Base-by-base conservation (phyloP, 305 asterid genomes). In the Fraxinus floribunda region DNA sequence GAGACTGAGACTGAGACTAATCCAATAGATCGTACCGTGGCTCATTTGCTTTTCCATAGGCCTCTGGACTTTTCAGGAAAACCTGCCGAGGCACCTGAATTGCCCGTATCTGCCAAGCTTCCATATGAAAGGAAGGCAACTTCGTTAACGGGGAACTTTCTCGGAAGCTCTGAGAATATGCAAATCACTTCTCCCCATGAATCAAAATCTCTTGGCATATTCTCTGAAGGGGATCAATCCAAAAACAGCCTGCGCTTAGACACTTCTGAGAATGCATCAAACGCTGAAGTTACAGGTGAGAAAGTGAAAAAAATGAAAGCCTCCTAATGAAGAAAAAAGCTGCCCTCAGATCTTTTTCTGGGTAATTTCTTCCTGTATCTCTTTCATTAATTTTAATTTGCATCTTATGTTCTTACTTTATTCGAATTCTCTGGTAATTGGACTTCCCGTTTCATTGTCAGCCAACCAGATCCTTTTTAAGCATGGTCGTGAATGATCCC, bases 1-100 rank as follows among this genome's bases (percentile, higher is more conserved):
- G 99, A 96, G 90, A 89, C 94, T 0, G 87, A 93, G 73, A 29
- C 32, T 29, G 34, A 30, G 34, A 96, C 98, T 30, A 96, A 96
- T 84, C 97, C 99, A 34, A 90, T 93, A 78, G 99, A 96, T 83
- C 97, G 99, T 41, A 86, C 90, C 16, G 93, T 96, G 79, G 99
- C 99, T 38, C 97, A 91, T 88, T 89, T 96, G 79, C 97, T 96
- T 85, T 96, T 96, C 91, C 94, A 93, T 80, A 86, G 89, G 88
- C 94, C 95, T 32, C 79, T 78, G 0, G 95, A 90, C 62, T 80
- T 78, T n/a, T 80, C 94, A 36, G 93, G 90, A 83, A 93, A 88
- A 84, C 87, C 84, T 80, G 76, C 84, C 62, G 94, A 89, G 84
- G 83, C 81, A 55, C 89, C 94, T 4, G 88, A 89, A 78, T 88